These are phyloP conservation scores for Apiospora aurea DNA, from an alignment of 2,329 filamentous ascomycete genomes.

Conservation along the genomic window DNA sequence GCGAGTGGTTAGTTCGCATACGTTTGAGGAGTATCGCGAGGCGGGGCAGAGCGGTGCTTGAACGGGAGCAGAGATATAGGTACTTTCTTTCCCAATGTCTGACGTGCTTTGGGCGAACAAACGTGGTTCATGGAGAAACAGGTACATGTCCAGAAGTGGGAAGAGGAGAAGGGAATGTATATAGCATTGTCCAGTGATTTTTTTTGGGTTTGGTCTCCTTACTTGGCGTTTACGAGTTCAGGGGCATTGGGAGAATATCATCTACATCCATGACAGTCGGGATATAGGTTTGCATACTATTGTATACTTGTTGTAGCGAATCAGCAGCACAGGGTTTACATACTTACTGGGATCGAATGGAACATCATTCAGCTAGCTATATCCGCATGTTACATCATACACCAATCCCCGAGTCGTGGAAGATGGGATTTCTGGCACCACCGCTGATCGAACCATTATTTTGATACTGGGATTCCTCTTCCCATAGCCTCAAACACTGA, in stretches of 20 bases:
- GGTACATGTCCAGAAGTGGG: not conserved
- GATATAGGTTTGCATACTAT: constrained; percentile 1
- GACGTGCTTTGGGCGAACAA: not conserved
- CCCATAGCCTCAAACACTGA: not conserved
- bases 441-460: not conserved
- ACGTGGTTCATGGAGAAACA: not conserved
- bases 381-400: not conserved
- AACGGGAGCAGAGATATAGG: not conserved
- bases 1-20: constrained; percentile 31
- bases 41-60: constrained; percentile 42
- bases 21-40: constrained; percentile 41
- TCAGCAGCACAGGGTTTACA: not conserved
- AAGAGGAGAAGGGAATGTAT: not conserved
- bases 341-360: not conserved
- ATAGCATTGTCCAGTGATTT: not conserved
- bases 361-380: not conserved
- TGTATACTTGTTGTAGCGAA: constrained; percentile 8
- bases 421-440: not conserved
- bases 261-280: not conserved
- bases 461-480: not conserved
- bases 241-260: not conserved
- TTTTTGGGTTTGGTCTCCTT: not conserved
- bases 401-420: not conserved
- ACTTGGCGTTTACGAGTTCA: not conserved
- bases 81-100: not conserved